Evolutionary conservation across 2,329 filamentous ascomycete genomes (phyloP), one percentile per base, ranked within the genome.

Genomic region (Aspergillus brasiliensis): DNA sequence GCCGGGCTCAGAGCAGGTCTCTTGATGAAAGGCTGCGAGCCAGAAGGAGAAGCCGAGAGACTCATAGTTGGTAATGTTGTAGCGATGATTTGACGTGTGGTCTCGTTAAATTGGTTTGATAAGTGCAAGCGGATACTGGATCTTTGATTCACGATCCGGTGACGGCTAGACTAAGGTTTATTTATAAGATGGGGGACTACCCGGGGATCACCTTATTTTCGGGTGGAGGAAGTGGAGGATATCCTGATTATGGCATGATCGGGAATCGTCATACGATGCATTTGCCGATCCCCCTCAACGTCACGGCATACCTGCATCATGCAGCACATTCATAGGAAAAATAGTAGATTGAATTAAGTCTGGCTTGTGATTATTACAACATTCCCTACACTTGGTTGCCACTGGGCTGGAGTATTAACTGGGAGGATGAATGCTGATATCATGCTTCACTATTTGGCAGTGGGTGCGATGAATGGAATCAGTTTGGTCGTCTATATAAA

Each of bases 21-120:
- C 51, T 61, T 66, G 34, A 59, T 51, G 11, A 57, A 51, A n/a
- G 64, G 58, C 3, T 49, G 62, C 17, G 60, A 25, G 21, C 37
- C 34, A 19, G 28, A 17, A 15, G 60, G 58, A 10, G 60, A 48
- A n/a, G 63, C 54, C 13, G 51, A 59, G 6, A 62, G 51, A 19
- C 56, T 48, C 49, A 58, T 61, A n/a, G n/a, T 49, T 52, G 21
- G 25, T 27, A 51, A n/a, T 57, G 15, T 38, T 17, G 46, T 21
- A 23, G 25, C 11, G 17, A 17, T 34, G 47, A 27, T 42, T 55
- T n/a, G 11, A 28, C 8, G 13, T n/a, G 13, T n/a, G 13, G 5
- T 34, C 2, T 34, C 2, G n/a, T 19, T 31, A 13, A 17, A 4
- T 11, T 27, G 21, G 13, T 6, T 27, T 6, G n/a, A 13, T 21